Base-by-base conservation (phyloP, 257 asterid genomes). In the Thymus quinquecostatus region DNA sequence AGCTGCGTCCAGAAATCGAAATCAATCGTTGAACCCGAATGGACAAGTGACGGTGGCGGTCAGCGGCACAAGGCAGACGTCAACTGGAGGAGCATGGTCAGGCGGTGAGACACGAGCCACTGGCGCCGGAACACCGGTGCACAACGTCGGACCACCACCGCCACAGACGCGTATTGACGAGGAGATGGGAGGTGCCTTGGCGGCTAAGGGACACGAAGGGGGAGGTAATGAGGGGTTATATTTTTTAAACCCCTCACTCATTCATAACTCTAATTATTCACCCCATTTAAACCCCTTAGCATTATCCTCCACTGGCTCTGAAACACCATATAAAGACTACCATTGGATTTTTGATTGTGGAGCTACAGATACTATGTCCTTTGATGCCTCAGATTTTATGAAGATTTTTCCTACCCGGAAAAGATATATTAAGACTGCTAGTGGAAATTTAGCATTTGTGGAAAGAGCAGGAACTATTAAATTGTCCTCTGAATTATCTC, bases 201-300 rank as follows among this genome's bases (percentile, higher is more conserved):
- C 21, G 21, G 21, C 21, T 21, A 21, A 0, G 21, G 21, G 21
- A 21, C 21, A 21, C 21, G 21, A 21, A 21, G 28, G 29, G 32
- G 58, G 58, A 53, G 58, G 58, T 53, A 53, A 53, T 53, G 58
- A 53, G 58, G 58, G 58, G 58, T 53, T 53, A 5, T 14, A 21
- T 53, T 6, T n/a, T 14, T 51, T 14, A 1, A 21, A 14, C 58
- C 58, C 58, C 32, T 51, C 30, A 51, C 58, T n/a, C 32, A n/a
- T 6, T 51, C 10, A 51, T 14, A 1, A 49, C 8, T 49, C 6
- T 12, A 12, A 49, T 4, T 5, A 49, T 12, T 12, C 21, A 12
- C 55, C 55, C 27, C 55, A 49, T 2, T 13, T 12, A 49, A n/a
- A 10, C 55, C 55, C 27, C 33, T 53, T 53, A 53, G 58, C 58